These are phyloP conservation scores for Colletotrichum higginsianum DNA, from an alignment of 2,329 filamentous ascomycete genomes.

Conservation along the genomic window DNA sequence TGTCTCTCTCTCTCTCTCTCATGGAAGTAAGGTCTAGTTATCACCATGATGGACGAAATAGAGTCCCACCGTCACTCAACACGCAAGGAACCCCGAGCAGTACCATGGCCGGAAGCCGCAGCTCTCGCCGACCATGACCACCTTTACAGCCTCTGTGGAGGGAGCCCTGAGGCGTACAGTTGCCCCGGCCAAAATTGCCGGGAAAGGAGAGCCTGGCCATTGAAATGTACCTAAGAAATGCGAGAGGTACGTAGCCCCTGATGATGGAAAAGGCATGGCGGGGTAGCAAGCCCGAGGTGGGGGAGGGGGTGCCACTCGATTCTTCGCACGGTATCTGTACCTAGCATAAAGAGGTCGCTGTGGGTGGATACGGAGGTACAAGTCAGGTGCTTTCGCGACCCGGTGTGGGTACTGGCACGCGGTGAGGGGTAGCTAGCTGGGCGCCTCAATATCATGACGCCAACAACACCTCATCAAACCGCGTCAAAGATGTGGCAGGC, in stretches of 20 bases:
- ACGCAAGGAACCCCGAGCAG: conserved; percentile 36
- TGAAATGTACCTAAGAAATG: not conserved
- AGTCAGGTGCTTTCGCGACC: conserved; percentile 42
- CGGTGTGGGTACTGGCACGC: conserved; percentile 10
- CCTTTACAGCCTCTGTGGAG: conserved; percentile 2
- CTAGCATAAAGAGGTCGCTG: not conserved
- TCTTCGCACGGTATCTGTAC: not conserved
- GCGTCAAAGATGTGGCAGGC: conserved; percentile 34
- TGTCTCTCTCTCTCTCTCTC: not conserved
- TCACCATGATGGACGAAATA: conserved; percentile 26
- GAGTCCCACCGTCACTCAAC: conserved; percentile 32
- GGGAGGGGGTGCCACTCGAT: too few relatives aligned
- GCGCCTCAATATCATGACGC: conserved; percentile 34
- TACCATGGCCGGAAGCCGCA: conserved; percentile 31
- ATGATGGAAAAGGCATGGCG: not conserved
- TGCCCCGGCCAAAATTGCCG: not conserved
- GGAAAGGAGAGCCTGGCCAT: not conserved
- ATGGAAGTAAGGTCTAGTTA: conserved; percentile 6
- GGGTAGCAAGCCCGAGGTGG: not conserved
- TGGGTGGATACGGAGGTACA: conserved; percentile 11
- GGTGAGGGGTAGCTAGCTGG: conserved; percentile 10
- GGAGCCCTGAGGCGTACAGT: not conserved
- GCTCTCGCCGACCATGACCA: conserved; percentile 31
- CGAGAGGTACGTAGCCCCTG: conserved; percentile 8
- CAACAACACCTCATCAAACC: conserved; percentile 35